A percentile compares a stretch with the other conserved stretches of the same genome.
Evolutionary conservation across 208 protist genomes (phyloP).

Genomic region (Trypanosoma boissoni): DNA sequence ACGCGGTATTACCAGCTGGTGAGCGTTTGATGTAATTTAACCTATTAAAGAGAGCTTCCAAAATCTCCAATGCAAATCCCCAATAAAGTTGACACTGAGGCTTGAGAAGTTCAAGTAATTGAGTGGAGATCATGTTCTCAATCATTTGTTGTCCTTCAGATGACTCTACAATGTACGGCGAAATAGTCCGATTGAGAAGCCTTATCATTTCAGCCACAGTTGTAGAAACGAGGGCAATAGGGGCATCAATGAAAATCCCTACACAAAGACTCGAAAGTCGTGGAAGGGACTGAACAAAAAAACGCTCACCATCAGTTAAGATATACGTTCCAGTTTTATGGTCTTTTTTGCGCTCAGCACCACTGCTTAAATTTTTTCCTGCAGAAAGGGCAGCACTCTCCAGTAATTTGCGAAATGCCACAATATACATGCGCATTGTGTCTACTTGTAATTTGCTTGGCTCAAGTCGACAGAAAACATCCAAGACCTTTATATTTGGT

Average conservation of each 20-base stretch:
- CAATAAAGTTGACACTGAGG: slow-evolving; percentile 75
- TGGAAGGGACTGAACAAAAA: slow-evolving; percentile 53
- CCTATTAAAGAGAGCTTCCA: slow-evolving; percentile 57
- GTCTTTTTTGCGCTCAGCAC: slow-evolving; percentile 19
- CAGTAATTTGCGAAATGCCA: slow-evolving; percentile 79
- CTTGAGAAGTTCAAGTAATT: slow-evolving; percentile 72
- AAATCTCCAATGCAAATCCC: slow-evolving; percentile 55
- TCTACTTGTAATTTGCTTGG: slow-evolving; percentile 73
- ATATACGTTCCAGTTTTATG: slow-evolving; percentile 35
- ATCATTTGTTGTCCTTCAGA: slow-evolving; percentile 62
- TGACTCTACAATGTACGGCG: slow-evolving; percentile 81
- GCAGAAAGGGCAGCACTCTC: slow-evolving; percentile 56
- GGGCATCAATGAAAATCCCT: slow-evolving; percentile 56
- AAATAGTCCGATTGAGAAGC: slow-evolving; percentile 63
- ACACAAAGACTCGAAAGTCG: slow-evolving; percentile 63
- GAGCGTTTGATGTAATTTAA: slow-evolving; percentile 81
- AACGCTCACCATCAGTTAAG: slow-evolving; percentile 35
- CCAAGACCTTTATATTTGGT: slow-evolving; percentile 44
- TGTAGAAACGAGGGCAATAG: slow-evolving; percentile 39
- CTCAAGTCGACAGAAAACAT: slow-evolving; percentile 50
- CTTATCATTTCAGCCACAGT: slow-evolving; percentile 49
- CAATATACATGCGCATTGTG: slow-evolving; percentile 62
- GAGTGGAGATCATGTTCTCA: slow-evolving; percentile 55
- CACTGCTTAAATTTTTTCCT: too few relatives aligned
- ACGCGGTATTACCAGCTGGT: slow-evolving; percentile 22